Percentiles rank a stretch among this genome's conserved stretches.
These are phyloP conservation scores for Claviceps sp. DNA, from an alignment of 2,329 filamentous ascomycete genomes.

Conservation along the genomic window DNA sequence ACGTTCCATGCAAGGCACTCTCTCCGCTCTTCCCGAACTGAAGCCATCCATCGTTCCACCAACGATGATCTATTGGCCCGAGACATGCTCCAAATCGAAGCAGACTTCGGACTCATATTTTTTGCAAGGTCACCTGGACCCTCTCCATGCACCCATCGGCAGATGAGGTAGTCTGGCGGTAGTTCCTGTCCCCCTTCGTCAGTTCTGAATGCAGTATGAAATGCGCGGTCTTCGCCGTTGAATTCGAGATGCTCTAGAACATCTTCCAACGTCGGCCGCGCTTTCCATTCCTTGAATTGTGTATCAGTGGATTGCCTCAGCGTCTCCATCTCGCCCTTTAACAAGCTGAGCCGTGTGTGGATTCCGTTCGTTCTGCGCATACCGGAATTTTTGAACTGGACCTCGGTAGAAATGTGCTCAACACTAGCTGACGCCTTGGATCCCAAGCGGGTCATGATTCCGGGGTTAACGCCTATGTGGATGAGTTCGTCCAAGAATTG, in stretches of 20 bases:
- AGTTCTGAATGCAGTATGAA: background rate
- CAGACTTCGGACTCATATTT: background rate
- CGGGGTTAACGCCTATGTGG: slow-evolving; percentile 37
- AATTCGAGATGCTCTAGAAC: background rate
- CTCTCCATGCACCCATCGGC: background rate
- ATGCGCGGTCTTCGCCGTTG: background rate
- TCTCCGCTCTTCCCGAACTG: background rate
- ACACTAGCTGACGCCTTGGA: slow-evolving; percentile 34
- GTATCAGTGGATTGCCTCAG: background rate
- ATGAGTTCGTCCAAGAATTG: slow-evolving; percentile 53
- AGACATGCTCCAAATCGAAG: background rate
- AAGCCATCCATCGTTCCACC: background rate
- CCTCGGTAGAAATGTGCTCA: background rate
- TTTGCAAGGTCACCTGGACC: background rate
- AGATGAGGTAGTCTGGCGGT: background rate
- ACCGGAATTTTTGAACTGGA: background rate
- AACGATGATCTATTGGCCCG: background rate
- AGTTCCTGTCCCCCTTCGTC: too few relatives aligned
- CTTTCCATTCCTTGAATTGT: background rate
- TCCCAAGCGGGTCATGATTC: slow-evolving; percentile 48
- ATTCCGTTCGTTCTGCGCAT: background rate
- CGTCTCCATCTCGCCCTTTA: background rate
- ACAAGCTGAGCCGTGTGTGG: background rate
- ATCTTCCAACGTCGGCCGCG: background rate
- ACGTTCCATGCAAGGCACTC: background rate